These are phyloP conservation scores for Thraustochytrium striatum DNA, from an alignment of 352 stramenopile genomes.

Conservation along the genomic window DNA sequence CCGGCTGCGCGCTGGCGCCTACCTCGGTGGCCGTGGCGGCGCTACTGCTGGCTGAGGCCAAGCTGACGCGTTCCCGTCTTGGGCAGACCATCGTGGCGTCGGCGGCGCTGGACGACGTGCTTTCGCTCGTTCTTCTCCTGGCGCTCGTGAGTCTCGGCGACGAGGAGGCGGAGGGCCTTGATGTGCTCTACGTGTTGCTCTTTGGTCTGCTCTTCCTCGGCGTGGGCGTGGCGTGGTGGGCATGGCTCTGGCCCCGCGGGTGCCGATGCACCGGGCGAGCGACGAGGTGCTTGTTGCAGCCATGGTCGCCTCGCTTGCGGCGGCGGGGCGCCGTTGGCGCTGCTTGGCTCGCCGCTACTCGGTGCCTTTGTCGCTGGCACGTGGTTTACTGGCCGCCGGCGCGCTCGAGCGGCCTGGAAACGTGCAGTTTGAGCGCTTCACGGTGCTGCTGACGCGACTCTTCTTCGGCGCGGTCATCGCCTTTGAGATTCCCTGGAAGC, in stretches of 20 bases:
- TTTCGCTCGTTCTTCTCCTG: background rate
- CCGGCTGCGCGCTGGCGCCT: background rate
- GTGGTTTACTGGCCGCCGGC: background rate
- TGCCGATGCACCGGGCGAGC: background rate
- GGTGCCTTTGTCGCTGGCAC: background rate
- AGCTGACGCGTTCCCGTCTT: background rate
- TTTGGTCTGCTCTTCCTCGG: background rate
- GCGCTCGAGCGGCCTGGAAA: background rate
- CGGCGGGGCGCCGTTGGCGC: background rate
- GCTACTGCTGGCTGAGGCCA: background rate
- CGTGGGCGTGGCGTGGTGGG: background rate
- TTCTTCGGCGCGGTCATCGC: background rate
- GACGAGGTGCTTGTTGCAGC: background rate
- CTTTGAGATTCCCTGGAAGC: background rate
- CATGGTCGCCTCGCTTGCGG: background rate
- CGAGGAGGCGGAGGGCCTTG: background rate
- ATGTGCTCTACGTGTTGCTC: background rate
- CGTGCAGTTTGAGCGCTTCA: background rate
- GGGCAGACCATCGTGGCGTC: background rate
- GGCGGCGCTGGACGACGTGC: background rate
- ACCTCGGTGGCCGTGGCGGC: background rate
- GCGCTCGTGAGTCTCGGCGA: background rate
- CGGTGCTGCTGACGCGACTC: background rate
- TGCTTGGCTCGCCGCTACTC: background rate
- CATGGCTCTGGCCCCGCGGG: background rate